These are phyloP conservation scores for Kwoniella sp. DNA, from an alignment of 768 basidiomycete species.

Conservation along the genomic window DNA sequence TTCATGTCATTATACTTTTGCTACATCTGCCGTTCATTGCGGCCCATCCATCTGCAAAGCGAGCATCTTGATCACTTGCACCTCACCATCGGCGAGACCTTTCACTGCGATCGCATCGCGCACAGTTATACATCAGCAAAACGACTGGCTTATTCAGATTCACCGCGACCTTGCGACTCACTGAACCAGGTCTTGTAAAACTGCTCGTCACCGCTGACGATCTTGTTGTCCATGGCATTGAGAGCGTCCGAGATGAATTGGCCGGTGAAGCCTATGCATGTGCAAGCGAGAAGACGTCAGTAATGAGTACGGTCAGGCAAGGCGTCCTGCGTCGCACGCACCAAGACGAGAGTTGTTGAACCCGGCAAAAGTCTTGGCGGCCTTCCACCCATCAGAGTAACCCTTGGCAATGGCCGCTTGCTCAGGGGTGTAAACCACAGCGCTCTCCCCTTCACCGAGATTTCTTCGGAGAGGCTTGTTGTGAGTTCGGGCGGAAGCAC, in stretches of 20 bases:
- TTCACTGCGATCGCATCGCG: constrained; percentile 28
- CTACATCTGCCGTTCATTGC: neutral
- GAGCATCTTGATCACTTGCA: constrained; percentile 37
- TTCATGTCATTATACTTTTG: neutral
- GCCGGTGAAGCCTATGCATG: constrained; percentile 64
- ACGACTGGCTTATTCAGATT: neutral
- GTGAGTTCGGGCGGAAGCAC: constrained; percentile 12
- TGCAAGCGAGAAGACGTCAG: neutral
- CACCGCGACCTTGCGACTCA: constrained; percentile 22
- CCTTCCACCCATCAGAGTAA: constrained; percentile 66
- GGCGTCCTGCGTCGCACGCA: constrained; percentile 41
- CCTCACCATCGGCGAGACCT: constrained; percentile 62
- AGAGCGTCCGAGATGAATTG: constrained; percentile 65
- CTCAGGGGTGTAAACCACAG: constrained; percentile 28
- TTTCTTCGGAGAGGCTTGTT: neutral
- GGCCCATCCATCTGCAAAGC: constrained; percentile 22
- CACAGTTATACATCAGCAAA: neutral
- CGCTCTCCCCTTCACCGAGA: neutral
- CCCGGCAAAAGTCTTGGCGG: constrained; percentile 64
- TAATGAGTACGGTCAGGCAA: too few species aligned
- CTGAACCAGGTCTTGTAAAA: constrained; percentile 61
- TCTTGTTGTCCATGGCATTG: constrained; percentile 55
- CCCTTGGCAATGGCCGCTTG: constrained; percentile 58
- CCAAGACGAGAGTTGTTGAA: constrained; percentile 53
- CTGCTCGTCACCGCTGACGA: constrained; percentile 50